Conservation (phyloP, 1,139 yeast species). For the Scheffersomyces stambukii region DNA sequence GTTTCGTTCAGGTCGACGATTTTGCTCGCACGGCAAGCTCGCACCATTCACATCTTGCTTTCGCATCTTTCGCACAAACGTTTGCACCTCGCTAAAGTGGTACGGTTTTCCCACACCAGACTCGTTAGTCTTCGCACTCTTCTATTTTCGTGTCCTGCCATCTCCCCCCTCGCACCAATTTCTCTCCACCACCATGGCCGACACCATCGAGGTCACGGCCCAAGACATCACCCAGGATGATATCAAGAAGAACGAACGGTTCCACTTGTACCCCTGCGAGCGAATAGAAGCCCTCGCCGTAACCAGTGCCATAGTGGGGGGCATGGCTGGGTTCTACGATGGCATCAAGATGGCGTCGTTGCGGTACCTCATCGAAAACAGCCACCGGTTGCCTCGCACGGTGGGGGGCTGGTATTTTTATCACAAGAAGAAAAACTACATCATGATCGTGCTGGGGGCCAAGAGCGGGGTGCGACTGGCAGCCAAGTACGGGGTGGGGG, state of each 20-base stretch:
- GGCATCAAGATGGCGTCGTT: conserved; percentile 58
- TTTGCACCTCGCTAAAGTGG: too few relatives aligned
- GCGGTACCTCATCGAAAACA: conserved; percentile 71
- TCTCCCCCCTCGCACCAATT: too few relatives aligned
- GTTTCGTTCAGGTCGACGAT: too few relatives aligned
- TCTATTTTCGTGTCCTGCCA: too few relatives aligned
- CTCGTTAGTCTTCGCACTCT: too few relatives aligned
- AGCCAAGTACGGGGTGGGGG: conserved; percentile 42
- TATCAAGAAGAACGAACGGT: conserved; percentile 27
- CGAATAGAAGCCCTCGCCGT: conserved; percentile 29
- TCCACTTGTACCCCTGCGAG: conserved; percentile 37
- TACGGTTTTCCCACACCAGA: too few relatives aligned
- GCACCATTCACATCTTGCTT: too few relatives aligned
- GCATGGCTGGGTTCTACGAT: conserved; percentile 55
- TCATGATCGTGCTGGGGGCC: conserved; percentile 56
- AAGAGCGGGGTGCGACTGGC: conserved; percentile 41
- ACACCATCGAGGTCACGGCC: background rate
- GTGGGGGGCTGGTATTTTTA: conserved; percentile 90
- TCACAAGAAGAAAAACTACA: conserved; percentile 80
- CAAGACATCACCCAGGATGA: background rate
- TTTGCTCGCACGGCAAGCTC: too few relatives aligned
- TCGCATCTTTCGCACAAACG: too few relatives aligned
- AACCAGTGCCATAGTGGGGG: conserved; percentile 52
- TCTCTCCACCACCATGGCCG: background rate
- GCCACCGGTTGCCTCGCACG: conserved; percentile 73